phyloP scores from a whole-genome alignment of 2,329 filamentous ascomycete genomes.

The Ceratocystis ficicola region DNA sequence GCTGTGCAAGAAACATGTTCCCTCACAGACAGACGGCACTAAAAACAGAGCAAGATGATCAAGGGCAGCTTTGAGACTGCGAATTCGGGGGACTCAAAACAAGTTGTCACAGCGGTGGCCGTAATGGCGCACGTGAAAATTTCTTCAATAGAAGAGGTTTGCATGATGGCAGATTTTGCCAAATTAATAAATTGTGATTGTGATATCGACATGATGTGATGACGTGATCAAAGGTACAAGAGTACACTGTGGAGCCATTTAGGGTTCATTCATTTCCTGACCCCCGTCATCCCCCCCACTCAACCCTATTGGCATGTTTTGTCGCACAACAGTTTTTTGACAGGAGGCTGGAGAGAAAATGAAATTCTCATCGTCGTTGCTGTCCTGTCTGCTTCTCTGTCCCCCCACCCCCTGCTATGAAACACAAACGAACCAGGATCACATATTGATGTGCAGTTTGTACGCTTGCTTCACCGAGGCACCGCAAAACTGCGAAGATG shows the following conservation, averaged over 20 bases:
- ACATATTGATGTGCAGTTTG: background rate
- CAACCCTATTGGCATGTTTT: background rate
- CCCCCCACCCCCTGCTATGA: background rate
- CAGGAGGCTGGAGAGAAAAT: background rate
- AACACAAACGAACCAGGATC: background rate
- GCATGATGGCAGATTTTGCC: background rate
- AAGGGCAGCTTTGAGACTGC: background rate
- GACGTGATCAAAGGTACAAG: background rate
- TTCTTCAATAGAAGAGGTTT: no score
- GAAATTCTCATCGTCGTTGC: background rate
- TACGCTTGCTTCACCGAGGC: background rate
- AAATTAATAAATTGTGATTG: background rate
- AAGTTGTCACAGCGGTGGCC: no score
- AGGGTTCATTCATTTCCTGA: background rate
- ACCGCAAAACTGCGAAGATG: background rate
- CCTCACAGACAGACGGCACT: no score
- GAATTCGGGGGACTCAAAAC: background rate
- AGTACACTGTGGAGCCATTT: background rate
- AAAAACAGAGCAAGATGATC: no score
- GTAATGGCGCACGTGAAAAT: no score
- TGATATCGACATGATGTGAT: background rate
- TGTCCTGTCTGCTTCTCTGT: background rate
- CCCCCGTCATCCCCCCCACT: background rate
- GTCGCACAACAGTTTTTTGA: conserved; percentile 1
- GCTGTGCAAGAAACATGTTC: background rate